Base-by-base conservation (phyloP, 2,329 filamentous ascomycete species). In the Nannizziopsis arthrosporioides region DNA sequence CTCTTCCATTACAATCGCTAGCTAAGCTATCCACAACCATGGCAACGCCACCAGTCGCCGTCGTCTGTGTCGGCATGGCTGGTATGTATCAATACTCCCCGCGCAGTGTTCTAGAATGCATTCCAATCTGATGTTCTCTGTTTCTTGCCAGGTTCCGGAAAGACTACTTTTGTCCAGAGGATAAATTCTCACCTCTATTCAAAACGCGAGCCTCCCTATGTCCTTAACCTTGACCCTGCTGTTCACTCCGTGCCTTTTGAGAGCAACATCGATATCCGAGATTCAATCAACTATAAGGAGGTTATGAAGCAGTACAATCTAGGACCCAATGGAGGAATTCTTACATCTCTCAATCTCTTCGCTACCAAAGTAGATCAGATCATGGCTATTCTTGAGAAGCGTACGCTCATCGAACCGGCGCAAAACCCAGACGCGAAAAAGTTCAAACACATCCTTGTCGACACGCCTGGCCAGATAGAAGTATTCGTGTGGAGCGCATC, bases 241-340 rank as follows among this genome's bases (percentile, higher is more conserved):
- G 92, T 98, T 7, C 78, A 89, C 61, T 86, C 83, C 56, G 85
- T 95, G 5, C 92, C 93, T 2, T 98, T 95, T 63, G 90, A 94
- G 57, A 81, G 84, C 66, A 98, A 98, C 68, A 96, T 98, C 69
- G 92, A 98, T 68, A 98, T 98, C 58, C 87, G 93, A 60, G 92
- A 98, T 69, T 92, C 85, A 19, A 90, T 98, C 65, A 95, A 98
- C 76, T 98, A 98, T 74, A 92, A 94, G 66, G 90, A 98, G 68
- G 92, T 98, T 55, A 98, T 98, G 93, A 93, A 90, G 69, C 89
- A 96, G 69, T 96, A 95, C 68, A 95, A 95, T 62, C 78, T 98
- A 0, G 92, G 92, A 0, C 92, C 92, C 7, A 98, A 98, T 70
- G 92, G 92, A 45, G 93, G 89, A 41, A 98, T 98, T 61, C 72